phyloP scores from a whole-genome alignment of 768 basidiomycete genomes.

The Crepidotus variabilis region DNA sequence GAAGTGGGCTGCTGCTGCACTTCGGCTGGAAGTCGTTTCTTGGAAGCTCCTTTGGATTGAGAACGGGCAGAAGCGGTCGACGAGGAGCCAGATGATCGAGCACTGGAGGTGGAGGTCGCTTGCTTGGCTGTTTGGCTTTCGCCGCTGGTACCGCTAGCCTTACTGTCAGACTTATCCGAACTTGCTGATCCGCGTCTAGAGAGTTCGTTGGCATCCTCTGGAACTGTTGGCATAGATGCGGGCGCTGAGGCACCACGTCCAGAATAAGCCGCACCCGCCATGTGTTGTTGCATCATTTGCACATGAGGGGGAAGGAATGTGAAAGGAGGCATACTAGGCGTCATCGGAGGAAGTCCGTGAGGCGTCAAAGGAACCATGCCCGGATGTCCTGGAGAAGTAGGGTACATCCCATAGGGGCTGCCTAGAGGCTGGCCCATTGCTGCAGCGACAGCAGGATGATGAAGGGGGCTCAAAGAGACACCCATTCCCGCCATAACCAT shows the following conservation, averaged over 20 bases:
- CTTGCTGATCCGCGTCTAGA: not conserved
- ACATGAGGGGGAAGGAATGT: constrained; percentile 64
- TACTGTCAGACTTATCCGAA: not conserved
- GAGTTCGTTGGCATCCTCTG: not conserved
- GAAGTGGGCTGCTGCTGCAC: constrained; percentile 69
- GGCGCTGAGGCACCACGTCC: not conserved
- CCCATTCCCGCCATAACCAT: not conserved
- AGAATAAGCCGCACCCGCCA: constrained; percentile 4
- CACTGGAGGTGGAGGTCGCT: too few relatives aligned
- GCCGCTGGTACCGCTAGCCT: not conserved
- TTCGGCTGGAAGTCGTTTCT: constrained; percentile 2
- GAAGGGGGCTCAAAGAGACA: constrained; percentile 4
- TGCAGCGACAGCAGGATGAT: constrained; percentile 15
- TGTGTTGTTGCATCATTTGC: not conserved
- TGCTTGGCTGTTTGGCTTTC: not conserved
- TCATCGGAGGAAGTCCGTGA: constrained; percentile 86
- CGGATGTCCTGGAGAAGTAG: constrained; percentile 1
- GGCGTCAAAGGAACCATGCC: constrained; percentile 50
- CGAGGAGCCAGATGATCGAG: not conserved
- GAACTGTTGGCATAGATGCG: not conserved
- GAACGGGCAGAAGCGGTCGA: not conserved
- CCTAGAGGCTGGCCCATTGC: constrained; percentile 13
- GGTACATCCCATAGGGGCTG: constrained; percentile 8
- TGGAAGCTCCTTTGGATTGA: not conserved
- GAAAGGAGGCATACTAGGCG: constrained; percentile 97